Conservation (phyloP, 1,139 yeast genomes). For the Taphrina deformans region DNA sequence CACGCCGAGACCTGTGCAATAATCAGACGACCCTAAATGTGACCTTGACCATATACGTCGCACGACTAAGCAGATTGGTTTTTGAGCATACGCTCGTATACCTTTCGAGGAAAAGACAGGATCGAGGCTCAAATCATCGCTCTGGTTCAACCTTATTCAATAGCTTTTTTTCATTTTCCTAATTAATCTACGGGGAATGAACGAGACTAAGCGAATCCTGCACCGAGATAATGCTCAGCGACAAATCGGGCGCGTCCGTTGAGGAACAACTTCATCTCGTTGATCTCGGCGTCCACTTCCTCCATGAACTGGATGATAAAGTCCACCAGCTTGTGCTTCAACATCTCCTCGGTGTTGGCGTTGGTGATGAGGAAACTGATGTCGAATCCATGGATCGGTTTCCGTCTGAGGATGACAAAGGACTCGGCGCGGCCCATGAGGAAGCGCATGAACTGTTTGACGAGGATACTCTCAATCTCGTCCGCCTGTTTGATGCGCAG, state of each 20-base stretch:
- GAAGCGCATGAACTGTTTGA: slow-evolving; percentile 89
- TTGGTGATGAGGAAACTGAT: slow-evolving; percentile 91
- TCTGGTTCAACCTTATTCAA: too few species aligned
- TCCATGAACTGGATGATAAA: slow-evolving; percentile 96
- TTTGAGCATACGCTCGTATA: too few species aligned
- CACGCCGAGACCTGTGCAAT: too few species aligned
- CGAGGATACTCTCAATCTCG: slow-evolving; percentile 91
- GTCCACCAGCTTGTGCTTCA: slow-evolving; percentile 91
- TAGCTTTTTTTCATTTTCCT: too few species aligned
- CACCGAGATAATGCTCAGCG: slow-evolving; percentile 58
- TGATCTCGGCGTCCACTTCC: slow-evolving; percentile 96
- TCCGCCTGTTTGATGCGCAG: slow-evolving; percentile 95
- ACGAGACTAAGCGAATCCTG: slow-evolving; percentile 22
- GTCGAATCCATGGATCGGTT: slow-evolving; percentile 84
- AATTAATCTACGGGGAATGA: too few species aligned
- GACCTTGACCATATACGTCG: too few species aligned
- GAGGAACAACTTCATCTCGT: slow-evolving; percentile 95
- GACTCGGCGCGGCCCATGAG: slow-evolving; percentile 94
- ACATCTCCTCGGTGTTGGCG: slow-evolving; percentile 92
- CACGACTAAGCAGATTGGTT: too few species aligned
- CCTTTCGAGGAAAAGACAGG: too few species aligned
- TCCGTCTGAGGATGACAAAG: slow-evolving; percentile 85
- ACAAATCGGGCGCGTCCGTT: slow-evolving; percentile 97
- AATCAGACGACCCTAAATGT: too few species aligned
- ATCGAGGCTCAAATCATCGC: too few species aligned